These are phyloP conservation scores for Diaporthe longicolla DNA, from an alignment of 2,329 filamentous ascomycete species.

Conservation along the genomic window DNA sequence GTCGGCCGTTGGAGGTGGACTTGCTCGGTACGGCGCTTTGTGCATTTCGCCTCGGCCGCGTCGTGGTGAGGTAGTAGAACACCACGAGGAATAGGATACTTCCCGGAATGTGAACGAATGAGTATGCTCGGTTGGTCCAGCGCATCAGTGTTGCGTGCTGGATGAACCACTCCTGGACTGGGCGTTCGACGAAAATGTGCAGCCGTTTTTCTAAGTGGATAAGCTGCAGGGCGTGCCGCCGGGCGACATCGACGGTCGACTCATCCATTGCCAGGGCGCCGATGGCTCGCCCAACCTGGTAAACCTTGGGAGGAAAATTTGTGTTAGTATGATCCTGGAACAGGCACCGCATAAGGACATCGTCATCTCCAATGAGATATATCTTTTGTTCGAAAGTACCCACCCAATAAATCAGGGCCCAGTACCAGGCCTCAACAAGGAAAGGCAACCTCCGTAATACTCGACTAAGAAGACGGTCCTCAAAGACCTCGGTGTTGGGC, in stretches of 20 bases:
- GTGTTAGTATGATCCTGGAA: not conserved
- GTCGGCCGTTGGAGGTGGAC: constrained; percentile 51
- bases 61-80: constrained; percentile 80
- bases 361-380: not conserved
- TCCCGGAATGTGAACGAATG: constrained; percentile 83
- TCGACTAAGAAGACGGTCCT: constrained; percentile 72
- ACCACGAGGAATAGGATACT: constrained; percentile 77
- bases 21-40: constrained; percentile 40
- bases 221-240: constrained; percentile 76
- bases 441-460: constrained; percentile 79
- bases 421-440: constrained; percentile 82
- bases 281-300: constrained; percentile 81
- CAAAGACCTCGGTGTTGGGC: constrained; percentile 74
- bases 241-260: constrained; percentile 77
- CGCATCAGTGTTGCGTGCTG: constrained; percentile 69
- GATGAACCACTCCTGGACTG: constrained; percentile 69
- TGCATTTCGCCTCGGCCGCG: constrained; percentile 53
- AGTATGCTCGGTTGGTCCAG: constrained; percentile 81
- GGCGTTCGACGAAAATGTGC: constrained; percentile 75
- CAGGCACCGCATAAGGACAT: not conserved
- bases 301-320: constrained; percentile 65
- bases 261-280: constrained; percentile 78
- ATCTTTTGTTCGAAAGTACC: constrained; percentile 46
- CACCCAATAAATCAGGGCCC: constrained; percentile 84
- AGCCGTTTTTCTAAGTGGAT: constrained; percentile 76